These are phyloP conservation scores for Strobilomyces confusus DNA, from an alignment of 768 basidiomycete species.

Conservation along the genomic window DNA sequence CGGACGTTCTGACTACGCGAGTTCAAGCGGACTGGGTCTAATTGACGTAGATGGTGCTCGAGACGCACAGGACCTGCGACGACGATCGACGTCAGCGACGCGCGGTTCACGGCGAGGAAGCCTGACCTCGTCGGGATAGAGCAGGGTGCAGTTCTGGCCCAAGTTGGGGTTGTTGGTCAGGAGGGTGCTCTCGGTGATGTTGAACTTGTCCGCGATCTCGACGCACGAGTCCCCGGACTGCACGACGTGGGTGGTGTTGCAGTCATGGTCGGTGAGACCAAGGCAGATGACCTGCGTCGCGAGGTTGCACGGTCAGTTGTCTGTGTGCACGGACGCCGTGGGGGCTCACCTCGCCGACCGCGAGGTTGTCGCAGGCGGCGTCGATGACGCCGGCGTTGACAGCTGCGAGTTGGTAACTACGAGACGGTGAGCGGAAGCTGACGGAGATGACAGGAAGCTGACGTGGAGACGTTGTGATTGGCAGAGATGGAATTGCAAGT, in stretches of 20 bases:
- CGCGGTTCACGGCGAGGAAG: neutral
- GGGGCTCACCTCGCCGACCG: constrained; percentile 40
- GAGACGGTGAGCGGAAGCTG: neutral
- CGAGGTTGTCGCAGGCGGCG: constrained; percentile 53
- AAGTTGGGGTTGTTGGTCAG: constrained; percentile 65
- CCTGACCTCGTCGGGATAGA: constrained; percentile 56
- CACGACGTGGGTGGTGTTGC: constrained; percentile 46
- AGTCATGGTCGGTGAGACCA: constrained; percentile 54
- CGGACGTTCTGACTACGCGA: neutral
- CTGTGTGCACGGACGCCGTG: neutral
- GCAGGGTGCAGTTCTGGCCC: constrained; percentile 46
- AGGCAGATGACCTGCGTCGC: constrained; percentile 47
- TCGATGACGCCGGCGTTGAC: constrained; percentile 49
- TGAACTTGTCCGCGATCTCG: constrained; percentile 36
- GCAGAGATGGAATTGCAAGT: constrained; percentile 67
- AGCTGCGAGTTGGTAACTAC: constrained; percentile 54
- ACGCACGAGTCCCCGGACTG: constrained; percentile 48
- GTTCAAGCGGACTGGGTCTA: constrained; percentile 8
- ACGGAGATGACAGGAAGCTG: constrained; percentile 17
- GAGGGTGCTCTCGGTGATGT: constrained; percentile 44
- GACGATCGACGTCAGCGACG: neutral
- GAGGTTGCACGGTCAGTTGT: neutral
- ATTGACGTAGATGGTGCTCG: constrained; percentile 24
- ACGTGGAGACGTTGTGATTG: constrained; percentile 60
- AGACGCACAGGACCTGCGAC: constrained; percentile 26